A percentile compares a stretch with the other conserved stretches of the same genome.
These are phyloP conservation scores for Phalaenopsis equestris DNA, from an alignment of 106 monocot genomes.

Conservation along the genomic window DNA sequence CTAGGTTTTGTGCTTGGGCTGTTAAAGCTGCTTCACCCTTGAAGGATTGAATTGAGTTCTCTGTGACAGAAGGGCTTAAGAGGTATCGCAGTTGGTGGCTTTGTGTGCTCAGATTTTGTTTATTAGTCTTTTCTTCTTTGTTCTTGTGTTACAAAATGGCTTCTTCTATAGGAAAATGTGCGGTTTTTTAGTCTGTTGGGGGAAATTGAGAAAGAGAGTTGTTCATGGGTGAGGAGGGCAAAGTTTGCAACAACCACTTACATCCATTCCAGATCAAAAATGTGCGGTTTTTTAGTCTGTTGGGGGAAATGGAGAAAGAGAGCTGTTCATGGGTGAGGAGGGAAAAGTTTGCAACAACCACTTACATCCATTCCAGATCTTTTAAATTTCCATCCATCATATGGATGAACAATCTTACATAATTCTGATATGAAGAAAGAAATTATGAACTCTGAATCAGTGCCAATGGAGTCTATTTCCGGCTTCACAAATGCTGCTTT, in stretches of 20 bases:
- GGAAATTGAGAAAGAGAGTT: slow-evolving; percentile 32
- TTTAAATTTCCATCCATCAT: slow-evolving; percentile 5
- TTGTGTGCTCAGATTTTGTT: neutral
- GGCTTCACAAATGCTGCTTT: neutral
- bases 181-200: neutral
- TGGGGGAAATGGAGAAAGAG: slow-evolving; percentile 32
- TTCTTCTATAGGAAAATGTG: neutral
- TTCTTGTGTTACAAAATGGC: neutral
- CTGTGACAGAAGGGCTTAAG: too few species aligned
- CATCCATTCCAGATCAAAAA: neutral
- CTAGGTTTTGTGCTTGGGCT: too few species aligned
- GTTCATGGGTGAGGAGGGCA: slow-evolving; percentile 36
- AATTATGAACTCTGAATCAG: slow-evolving; percentile 5
- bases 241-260: slow-evolving; percentile 31
- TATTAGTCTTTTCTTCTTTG: neutral
- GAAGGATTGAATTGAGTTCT: too few species aligned
- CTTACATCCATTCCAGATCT: neutral
- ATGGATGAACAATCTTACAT: neutral
- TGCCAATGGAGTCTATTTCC: neutral
- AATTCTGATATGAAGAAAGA: neutral
- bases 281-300: neutral
- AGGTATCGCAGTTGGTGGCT: neutral
- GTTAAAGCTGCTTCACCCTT: too few species aligned
- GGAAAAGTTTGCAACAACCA: slow-evolving; percentile 28
- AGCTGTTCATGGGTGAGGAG: slow-evolving; percentile 34